Evolutionary conservation across 2,329 filamentous ascomycete species (phyloP).

Genomic region (Epichloe aotearoae): DNA sequence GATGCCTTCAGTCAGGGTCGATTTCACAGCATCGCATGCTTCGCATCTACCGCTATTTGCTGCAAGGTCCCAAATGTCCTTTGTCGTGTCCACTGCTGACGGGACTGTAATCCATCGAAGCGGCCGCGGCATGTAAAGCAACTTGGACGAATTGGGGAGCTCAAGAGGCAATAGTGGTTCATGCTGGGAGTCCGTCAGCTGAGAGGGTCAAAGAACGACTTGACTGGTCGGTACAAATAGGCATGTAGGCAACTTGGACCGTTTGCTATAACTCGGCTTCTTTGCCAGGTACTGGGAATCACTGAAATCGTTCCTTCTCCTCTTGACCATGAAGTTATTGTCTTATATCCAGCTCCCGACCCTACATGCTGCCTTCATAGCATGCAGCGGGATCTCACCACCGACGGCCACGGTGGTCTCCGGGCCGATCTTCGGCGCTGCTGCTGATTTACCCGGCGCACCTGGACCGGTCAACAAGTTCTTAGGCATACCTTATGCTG

Average conservation of each 20-base stretch:
- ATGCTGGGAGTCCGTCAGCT: neutral
- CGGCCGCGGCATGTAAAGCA: neutral
- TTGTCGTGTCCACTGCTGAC: neutral
- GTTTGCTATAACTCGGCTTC: neutral
- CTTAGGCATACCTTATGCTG: conserved; percentile 12
- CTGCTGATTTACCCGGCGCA: conserved; percentile 8
- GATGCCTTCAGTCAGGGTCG: neutral
- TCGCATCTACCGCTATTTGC: neutral
- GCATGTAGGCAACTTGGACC: no score
- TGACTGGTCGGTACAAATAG: neutral
- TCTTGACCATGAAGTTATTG: neutral
- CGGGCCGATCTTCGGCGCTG: conserved; percentile 8
- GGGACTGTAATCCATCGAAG: neutral
- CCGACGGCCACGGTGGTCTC: conserved; percentile 9
- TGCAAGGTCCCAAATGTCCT: neutral
- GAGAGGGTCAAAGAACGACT: neutral
- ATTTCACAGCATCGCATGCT: neutral
- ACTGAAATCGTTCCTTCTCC: neutral
- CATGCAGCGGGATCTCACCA: neutral
- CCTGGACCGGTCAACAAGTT: conserved; percentile 10
- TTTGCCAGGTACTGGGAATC: neutral
- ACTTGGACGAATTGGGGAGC: neutral
- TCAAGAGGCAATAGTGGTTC: neutral
- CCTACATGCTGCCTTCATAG: neutral
- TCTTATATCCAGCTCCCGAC: neutral